These are phyloP conservation scores for Moniliella sp. DNA, from an alignment of 1,284 basidiomycete genomes.

Conservation along the genomic window DNA sequence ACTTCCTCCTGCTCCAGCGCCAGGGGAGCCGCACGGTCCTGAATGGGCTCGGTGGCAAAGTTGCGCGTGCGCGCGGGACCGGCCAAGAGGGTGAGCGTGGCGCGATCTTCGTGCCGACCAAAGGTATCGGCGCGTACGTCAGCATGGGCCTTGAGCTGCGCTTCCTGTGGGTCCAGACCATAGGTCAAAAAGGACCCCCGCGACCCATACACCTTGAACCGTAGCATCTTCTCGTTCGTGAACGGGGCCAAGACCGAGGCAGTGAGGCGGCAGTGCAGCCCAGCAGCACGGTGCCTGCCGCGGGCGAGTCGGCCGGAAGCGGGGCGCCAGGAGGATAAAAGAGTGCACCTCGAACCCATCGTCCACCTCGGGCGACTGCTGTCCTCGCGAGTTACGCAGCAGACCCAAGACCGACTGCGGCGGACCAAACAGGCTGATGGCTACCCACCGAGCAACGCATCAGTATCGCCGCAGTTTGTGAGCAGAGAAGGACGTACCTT, in stretches of 20 bases:
- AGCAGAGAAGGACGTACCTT: slow-evolving; percentile 6
- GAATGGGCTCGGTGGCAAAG: too few relatives aligned
- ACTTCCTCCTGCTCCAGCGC: too few relatives aligned
- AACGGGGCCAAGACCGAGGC: slow-evolving; percentile 23
- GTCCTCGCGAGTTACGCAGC: slow-evolving; percentile 17
- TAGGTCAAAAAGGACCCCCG: slow-evolving; percentile 22
- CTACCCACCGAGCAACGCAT: too few relatives aligned
- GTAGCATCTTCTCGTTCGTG: slow-evolving; percentile 17
- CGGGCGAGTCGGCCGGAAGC: slow-evolving; percentile 11
- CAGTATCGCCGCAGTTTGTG: background rate
- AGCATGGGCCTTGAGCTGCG: slow-evolving; percentile 24
- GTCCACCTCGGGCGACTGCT: slow-evolving; percentile 14
- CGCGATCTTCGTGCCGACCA: slow-evolving; percentile 10
- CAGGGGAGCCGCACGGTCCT: too few relatives aligned
- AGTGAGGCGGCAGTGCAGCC: slow-evolving; percentile 14
- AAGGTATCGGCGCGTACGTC: slow-evolving; percentile 23
- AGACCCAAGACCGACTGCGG: slow-evolving; percentile 19
- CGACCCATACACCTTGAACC: slow-evolving; percentile 22
- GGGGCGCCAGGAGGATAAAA: slow-evolving; percentile 11
- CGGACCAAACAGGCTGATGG: slow-evolving; percentile 20
- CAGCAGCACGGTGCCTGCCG: slow-evolving; percentile 16
- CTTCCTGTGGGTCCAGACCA: slow-evolving; percentile 28
- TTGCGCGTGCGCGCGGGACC: background rate
- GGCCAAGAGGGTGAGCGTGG: background rate
- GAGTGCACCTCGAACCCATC: slow-evolving; percentile 26